Conservation (phyloP, 2,329 filamentous ascomycete species). For the Podosphaera xanthii region DNA sequence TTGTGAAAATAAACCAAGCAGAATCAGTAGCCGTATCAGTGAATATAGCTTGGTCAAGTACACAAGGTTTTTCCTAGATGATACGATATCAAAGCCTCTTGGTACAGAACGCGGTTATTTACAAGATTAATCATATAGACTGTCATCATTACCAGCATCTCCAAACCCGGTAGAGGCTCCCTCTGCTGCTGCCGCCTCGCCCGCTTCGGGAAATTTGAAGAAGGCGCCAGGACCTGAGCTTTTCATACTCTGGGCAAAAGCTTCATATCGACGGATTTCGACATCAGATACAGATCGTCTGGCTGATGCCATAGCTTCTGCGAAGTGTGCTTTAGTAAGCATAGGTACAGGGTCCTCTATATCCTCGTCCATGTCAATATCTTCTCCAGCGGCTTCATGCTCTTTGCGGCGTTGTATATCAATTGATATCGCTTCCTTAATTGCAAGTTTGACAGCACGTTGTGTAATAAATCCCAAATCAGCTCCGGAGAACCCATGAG, state of each 20-base stretch:
- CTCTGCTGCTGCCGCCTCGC: slow-evolving; percentile 43
- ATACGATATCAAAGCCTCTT: not conserved
- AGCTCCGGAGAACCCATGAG: slow-evolving; percentile 96
- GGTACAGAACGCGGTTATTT: slow-evolving; percentile 7
- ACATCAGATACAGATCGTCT: slow-evolving; percentile 88
- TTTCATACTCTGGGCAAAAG: slow-evolving; percentile 98
- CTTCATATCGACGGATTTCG: slow-evolving; percentile 94
- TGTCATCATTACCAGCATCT: slow-evolving; percentile 79
- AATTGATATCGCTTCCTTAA: slow-evolving; percentile 78
- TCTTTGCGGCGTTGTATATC: slow-evolving; percentile 84
- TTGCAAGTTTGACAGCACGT: slow-evolving; percentile 95
- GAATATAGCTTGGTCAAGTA: not conserved
- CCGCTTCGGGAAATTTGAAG: slow-evolving; percentile 76
- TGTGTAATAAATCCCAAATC: slow-evolving; percentile 98
- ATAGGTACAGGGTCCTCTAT: slow-evolving; percentile 84
- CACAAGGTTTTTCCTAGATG: not conserved
- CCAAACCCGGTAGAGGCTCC: slow-evolving; percentile 44
- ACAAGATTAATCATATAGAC: slow-evolving; percentile 68
- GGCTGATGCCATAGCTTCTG: slow-evolving; percentile 93
- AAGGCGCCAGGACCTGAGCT: slow-evolving; percentile 84
- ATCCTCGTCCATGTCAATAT: slow-evolving; percentile 64
- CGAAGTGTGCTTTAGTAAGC: slow-evolving; percentile 89
- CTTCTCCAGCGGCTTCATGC: slow-evolving; percentile 64
- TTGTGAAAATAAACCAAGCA: not conserved
- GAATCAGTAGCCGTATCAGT: not conserved